Percentiles rank a stretch among this genome's conserved stretches.
Evolutionary conservation across 495 filamentous ascomycete genomes (phyloP).

Genomic region (Venustampulla echinocandica): DNA sequence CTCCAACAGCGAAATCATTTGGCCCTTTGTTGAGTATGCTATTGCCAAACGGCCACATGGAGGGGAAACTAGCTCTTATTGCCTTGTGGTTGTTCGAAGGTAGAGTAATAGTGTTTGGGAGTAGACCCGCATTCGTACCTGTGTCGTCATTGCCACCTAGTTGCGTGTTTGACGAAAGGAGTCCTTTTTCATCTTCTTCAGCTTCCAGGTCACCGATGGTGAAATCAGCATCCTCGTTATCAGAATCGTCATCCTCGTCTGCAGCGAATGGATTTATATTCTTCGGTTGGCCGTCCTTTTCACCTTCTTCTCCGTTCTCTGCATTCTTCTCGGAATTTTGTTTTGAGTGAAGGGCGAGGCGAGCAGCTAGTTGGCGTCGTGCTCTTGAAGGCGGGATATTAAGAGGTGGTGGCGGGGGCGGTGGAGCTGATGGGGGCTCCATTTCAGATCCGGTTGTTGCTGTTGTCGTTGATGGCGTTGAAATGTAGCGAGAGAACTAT

Average conservation of each 20-base stretch:
- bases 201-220: conserved; percentile 20
- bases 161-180: conserved; percentile 1
- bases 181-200: conserved; percentile 15
- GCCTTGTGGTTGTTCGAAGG: conserved; percentile 6
- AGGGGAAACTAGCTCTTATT: conserved; percentile 15
- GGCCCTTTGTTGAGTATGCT: background rate
- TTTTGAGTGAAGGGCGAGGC: conserved; percentile 71
- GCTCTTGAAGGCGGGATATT: conserved; percentile 82
- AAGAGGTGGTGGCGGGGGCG: conserved; percentile 55
- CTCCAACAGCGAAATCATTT: conserved; percentile 7
- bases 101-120: conserved; percentile 4
- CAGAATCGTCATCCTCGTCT: conserved; percentile 42
- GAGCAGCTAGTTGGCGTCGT: conserved; percentile 71
- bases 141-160: background rate
- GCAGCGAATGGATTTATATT: conserved; percentile 21
- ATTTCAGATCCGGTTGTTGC: conserved; percentile 25
- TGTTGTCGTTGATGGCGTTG: conserved; percentile 24
- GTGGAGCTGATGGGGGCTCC: conserved; percentile 41
- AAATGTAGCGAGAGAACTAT: conserved; percentile 26
- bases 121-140: conserved; percentile 3
- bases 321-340: conserved; percentile 36
- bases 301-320: conserved; percentile 12
- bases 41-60: conserved; percentile 21
- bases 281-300: conserved; percentile 10
- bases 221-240: conserved; percentile 28